Percentiles rank a stretch among this genome's conserved stretches.
Conservation (phyloP, 2,329 filamentous ascomycete genomes). For the Cladosporium oxysporum region DNA sequence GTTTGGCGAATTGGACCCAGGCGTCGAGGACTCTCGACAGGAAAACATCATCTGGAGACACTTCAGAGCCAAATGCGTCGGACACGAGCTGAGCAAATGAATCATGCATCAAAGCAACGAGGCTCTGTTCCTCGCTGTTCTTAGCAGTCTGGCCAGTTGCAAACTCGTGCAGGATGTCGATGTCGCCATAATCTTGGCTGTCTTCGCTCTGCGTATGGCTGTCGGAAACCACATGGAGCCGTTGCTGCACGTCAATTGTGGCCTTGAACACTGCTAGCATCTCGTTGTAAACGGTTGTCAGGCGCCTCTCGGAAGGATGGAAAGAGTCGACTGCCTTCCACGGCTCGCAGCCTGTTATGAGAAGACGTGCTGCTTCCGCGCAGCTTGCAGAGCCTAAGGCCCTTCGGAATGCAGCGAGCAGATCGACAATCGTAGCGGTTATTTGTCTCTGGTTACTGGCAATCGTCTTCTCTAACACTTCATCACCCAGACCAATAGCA, state of each 20-base stretch:
- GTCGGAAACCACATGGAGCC: conserved; percentile 5
- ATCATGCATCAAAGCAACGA: conserved; percentile 4
- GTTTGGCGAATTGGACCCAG: conserved; percentile 55
- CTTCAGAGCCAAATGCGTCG: conserved; percentile 62
- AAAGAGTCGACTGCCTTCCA: conserved; percentile 54
- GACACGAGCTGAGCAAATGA: conserved; percentile 58
- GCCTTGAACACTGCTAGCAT: conserved; percentile 50
- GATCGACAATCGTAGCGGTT: conserved; percentile 55
- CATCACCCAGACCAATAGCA: conserved; percentile 44
- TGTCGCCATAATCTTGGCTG: conserved; percentile 65
- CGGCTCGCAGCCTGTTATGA: conserved; percentile 43
- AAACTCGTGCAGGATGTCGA: conserved; percentile 48
- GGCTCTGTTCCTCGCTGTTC: background rate
- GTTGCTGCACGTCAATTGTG: conserved; percentile 37
- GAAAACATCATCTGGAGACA: conserved; percentile 55
- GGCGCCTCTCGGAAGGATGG: conserved; percentile 46
- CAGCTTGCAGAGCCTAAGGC: conserved; percentile 46
- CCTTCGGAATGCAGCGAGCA: conserved; percentile 52
- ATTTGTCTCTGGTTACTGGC: conserved; percentile 59
- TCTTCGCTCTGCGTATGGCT: conserved; percentile 53
- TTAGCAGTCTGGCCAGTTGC: background rate
- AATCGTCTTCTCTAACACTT: conserved; percentile 55
- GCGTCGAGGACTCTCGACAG: conserved; percentile 55
- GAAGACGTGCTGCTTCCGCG: conserved; percentile 13
- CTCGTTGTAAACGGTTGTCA: conserved; percentile 50